These are phyloP conservation scores for Psilocybe tampanensis DNA, from an alignment of 768 basidiomycete genomes.

Conservation along the genomic window DNA sequence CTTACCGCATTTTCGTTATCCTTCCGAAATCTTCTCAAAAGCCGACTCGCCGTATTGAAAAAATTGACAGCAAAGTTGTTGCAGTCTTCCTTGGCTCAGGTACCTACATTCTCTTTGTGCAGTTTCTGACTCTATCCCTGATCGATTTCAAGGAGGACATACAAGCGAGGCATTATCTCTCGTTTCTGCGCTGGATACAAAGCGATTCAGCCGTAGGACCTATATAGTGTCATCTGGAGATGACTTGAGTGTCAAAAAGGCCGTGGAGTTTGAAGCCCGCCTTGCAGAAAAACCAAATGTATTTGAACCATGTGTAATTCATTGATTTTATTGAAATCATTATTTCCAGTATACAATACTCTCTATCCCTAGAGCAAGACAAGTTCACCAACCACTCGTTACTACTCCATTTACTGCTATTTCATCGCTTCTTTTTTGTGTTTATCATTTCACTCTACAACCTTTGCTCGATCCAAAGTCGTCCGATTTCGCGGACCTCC, in stretches of 20 bases:
- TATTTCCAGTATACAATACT: constrained; percentile 50
- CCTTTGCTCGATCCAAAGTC: constrained; percentile 42
- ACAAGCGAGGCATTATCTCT: constrained; percentile 85
- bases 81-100: constrained; percentile 96
- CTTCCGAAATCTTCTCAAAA: constrained; percentile 19
- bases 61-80: constrained; percentile 43
- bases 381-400: constrained; percentile 78
- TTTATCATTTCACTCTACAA: constrained; percentile 59
- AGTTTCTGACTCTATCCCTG: background rate
- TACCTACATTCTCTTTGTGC: constrained; percentile 25
- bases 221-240: constrained; percentile 89
- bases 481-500: constrained; percentile 61
- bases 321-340: constrained; percentile 1
- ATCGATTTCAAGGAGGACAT: constrained; percentile 68
- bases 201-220: constrained; percentile 72
- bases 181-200: constrained; percentile 70
- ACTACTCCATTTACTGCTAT: constrained; percentile 70
- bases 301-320: background rate
- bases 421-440: constrained; percentile 58
- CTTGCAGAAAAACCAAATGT: constrained; percentile 17
- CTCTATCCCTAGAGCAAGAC: constrained; percentile 83
- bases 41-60: constrained; percentile 2
- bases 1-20: constrained; percentile 34
- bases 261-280: constrained; percentile 59
- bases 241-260: constrained; percentile 73